Evolutionary conservation across 1,139 yeast species (phyloP), one percentile per base, ranked within the genome.

Genomic region (Pichia sp.): DNA sequence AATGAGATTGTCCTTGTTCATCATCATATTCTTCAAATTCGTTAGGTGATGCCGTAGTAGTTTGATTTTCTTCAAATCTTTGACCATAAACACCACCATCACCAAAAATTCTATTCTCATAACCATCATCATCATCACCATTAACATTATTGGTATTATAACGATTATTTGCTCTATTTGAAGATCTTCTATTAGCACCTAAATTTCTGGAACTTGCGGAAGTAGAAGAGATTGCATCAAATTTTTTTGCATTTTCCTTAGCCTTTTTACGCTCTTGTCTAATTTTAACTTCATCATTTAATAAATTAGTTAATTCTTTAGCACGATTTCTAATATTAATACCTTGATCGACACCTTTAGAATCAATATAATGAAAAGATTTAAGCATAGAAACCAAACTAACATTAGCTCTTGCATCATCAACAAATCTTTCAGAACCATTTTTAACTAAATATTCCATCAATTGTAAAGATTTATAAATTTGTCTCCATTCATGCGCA

Each of bases 401-500:
- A 46, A 86, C 61, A 61, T 88, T 93, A 24, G 93, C 77, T 45
- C 97, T 74, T 5, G 94, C 89, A 51, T 91, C 96, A 64, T 91
- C 98, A 46, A 93, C 93, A 49, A 93, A 87, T 49, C 96, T 71
- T 62, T 93, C 98, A 27, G 91, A 78, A 1, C 98, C 99, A 59
- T 91, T 85, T 60, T 87, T 87, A 50, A 93, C 74, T 55, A 91
- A 72, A 60, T 86, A 91, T 56, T 91, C 99, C 60, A 91, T 73
- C 57, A 91, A 71, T 61, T 89, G 97, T 53, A 91, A 70, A 8
- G 96, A 80, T 66, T 91, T 91, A 68, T 91, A 91, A 50, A 91
- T 89, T 62, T 91, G 99, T 61, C 99, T 78, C 99, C 99, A 91
- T 65, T 91, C 97, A 59, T 80, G 83, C 40, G 96, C 95, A 6